Conservation (phyloP, 2,329 filamentous ascomycete species). For the Curvularia sp. region DNA sequence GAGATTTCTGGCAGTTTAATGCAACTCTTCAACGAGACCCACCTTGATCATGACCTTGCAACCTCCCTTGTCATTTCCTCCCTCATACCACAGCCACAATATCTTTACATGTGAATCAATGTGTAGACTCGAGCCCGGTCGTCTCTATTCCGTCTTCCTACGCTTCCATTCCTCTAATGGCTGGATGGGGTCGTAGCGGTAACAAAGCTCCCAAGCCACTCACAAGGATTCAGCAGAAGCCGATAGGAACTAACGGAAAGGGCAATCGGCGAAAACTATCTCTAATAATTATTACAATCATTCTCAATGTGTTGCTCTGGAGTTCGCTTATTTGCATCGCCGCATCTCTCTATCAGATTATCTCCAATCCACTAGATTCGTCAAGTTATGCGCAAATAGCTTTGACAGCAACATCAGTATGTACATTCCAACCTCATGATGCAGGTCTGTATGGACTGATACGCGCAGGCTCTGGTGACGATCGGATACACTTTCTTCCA, state of each 20-base stretch:
- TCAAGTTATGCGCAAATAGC: conserved; percentile 42
- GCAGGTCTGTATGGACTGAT: conserved; percentile 4
- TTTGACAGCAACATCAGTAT: conserved; percentile 45
- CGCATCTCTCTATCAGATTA: conserved; percentile 42
- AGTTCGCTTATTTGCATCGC: conserved; percentile 40
- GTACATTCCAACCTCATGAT: conserved; percentile 9
- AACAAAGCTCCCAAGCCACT: conserved; percentile 30
- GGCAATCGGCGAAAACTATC: conserved; percentile 39
- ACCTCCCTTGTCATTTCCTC: conserved; percentile 16
- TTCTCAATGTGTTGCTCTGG: conserved; percentile 48
- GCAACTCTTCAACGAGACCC: conserved; percentile 27
- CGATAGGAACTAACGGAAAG: neutral
- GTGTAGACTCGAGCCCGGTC: conserved; percentile 27
- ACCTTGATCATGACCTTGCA: conserved; percentile 22
- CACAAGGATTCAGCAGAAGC: conserved; percentile 11
- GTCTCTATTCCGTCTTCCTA: conserved; percentile 12
- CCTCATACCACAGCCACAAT: conserved; percentile 14
- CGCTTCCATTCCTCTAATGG: conserved; percentile 11
- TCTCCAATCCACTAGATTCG: conserved; percentile 36
- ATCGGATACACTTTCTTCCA: conserved; percentile 48
- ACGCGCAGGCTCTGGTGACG: conserved; percentile 42
- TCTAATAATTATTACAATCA: conserved; percentile 44
- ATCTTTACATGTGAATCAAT: conserved; percentile 19
- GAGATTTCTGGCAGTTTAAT: conserved; percentile 41
- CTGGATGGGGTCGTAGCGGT: conserved; percentile 24